These are phyloP conservation scores for Phytopythium vexans DNA, from an alignment of 352 stramenopile species.

Conservation along the genomic window DNA sequence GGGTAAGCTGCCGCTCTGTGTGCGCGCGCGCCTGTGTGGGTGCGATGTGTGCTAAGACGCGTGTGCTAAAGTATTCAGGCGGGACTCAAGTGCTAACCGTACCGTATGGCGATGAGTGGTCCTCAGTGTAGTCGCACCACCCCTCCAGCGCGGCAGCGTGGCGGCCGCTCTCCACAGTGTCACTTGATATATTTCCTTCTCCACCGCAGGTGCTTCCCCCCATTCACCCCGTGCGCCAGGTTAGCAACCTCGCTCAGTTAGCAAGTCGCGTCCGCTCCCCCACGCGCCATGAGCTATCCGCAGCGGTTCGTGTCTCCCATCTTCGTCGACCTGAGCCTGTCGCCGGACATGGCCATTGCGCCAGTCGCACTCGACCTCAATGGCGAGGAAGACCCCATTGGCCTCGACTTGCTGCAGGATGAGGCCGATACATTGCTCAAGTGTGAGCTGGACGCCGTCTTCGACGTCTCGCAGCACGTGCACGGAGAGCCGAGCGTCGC, in stretches of 20 bases:
- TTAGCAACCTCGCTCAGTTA: not conserved
- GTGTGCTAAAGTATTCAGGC: no score
- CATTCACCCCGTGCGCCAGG: no score
- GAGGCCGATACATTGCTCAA: conserved; percentile 26
- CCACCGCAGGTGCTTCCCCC: conserved; percentile 11
- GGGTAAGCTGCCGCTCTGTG: no score
- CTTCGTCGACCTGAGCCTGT: conserved; percentile 38
- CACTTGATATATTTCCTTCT: conserved; percentile 29
- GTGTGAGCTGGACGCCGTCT: conserved; percentile 30
- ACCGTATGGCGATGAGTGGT: no score
- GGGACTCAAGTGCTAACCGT: no score
- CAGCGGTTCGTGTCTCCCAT: conserved; percentile 37
- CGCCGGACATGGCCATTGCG: conserved; percentile 10
- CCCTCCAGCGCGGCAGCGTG: no score
- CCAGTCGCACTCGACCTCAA: conserved; percentile 9
- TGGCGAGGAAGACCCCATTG: conserved; percentile 15
- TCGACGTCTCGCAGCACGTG: conserved; percentile 17
- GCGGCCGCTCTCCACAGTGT: not conserved
- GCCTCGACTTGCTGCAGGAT: conserved; percentile 1
- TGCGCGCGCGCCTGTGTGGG: not conserved
- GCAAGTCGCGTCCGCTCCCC: not conserved
- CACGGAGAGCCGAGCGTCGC: not conserved
- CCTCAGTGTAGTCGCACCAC: no score
- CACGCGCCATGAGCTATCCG: conserved; percentile 25
- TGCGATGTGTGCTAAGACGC: no score